These are phyloP conservation scores for Fusarium tupiense DNA, from an alignment of 2,329 filamentous ascomycete species.

Conservation along the genomic window DNA sequence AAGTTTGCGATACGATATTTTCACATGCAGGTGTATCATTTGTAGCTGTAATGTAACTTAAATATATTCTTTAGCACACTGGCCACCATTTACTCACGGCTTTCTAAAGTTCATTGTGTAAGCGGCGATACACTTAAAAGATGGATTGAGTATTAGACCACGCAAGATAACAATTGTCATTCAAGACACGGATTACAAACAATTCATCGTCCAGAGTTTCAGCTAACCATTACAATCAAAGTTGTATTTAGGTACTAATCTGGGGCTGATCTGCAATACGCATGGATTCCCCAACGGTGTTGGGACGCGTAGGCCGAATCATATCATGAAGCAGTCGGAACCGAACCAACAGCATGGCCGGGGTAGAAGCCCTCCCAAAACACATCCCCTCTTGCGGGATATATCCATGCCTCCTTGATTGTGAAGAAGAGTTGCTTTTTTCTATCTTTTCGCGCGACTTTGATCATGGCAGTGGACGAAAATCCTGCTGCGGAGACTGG, in stretches of 20 bases:
- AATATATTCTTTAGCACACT: fast-evolving
- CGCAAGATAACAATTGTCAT: not conserved
- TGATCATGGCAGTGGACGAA: not conserved
- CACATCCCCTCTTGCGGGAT: not conserved
- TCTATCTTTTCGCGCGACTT: not conserved
- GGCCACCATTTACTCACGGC: too few species aligned
- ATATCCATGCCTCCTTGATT: not conserved
- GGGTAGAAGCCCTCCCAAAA: not conserved
- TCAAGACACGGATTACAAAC: not conserved
- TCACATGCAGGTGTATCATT: not conserved
- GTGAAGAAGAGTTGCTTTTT: fast-evolving
- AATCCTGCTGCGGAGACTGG: too few species aligned
- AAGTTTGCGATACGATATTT: not conserved
- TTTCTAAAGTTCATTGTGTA: too few species aligned
- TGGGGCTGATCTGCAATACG: too few species aligned
- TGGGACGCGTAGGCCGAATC: not conserved
- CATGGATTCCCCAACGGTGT: not conserved
- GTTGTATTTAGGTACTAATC: not conserved
- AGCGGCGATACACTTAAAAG: too few species aligned
- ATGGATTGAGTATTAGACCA: not conserved
- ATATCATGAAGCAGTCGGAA: not conserved
- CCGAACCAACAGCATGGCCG: not conserved
- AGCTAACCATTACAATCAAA: not conserved
- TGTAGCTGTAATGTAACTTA: not conserved
- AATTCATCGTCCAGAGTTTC: too few species aligned